phyloP scores from a whole-genome alignment of 148 eudicot species.

The Cornus kousa region DNA sequence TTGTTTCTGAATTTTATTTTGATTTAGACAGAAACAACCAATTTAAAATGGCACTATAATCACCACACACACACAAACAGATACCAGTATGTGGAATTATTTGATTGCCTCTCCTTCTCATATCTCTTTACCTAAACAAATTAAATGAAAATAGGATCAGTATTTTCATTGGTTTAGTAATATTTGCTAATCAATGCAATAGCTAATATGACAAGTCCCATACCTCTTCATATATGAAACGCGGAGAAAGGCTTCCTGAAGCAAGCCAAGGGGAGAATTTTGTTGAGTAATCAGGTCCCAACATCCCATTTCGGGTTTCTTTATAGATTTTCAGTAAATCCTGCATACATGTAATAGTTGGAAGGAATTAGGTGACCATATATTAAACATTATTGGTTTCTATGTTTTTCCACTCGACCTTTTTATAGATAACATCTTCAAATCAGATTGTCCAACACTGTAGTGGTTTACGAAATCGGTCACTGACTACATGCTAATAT shows the following conservation, averaged over 20 bases:
- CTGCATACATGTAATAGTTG: constrained; percentile 26
- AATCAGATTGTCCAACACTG: not conserved
- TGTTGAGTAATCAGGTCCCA: constrained; percentile 96
- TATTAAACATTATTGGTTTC: too few relatives aligned
- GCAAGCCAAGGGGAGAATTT: constrained; percentile 98
- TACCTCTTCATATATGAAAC: constrained; percentile 83
- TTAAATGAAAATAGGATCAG: not conserved
- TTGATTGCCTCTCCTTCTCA: constrained; percentile 65
- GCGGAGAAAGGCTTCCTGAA: constrained; percentile 84
- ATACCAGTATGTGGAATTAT: constrained; percentile 94
- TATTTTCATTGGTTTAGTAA: not conserved
- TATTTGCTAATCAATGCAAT: not conserved
- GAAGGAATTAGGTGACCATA: not conserved
- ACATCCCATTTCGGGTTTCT: constrained; percentile 86
- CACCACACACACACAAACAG: not conserved
- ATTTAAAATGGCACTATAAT: not conserved
- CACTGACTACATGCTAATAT: not conserved
- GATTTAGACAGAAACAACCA: not conserved
- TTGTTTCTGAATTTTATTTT: not conserved
- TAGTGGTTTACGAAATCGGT: too few relatives aligned
- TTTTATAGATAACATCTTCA: not conserved
- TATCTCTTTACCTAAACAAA: constrained; percentile 72
- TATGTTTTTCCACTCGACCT: not conserved
- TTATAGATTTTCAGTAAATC: constrained; percentile 70
- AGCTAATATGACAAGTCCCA: not conserved